Conservation (phyloP, 176 grass and related monocot genomes). For the Pontederia paniculata region DNA sequence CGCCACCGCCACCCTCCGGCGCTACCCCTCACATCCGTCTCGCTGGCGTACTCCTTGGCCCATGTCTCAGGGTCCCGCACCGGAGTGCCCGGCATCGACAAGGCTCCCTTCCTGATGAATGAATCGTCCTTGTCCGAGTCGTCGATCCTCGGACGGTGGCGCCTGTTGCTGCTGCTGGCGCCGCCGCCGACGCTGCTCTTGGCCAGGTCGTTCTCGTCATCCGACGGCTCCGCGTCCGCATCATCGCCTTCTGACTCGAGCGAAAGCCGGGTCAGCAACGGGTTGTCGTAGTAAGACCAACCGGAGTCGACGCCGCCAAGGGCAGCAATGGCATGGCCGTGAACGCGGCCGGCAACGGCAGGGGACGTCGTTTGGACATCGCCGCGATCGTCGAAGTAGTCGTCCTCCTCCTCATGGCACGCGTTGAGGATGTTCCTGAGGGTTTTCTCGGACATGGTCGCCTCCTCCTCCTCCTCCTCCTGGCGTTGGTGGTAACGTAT, state of each 20-base stretch:
- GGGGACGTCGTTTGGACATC: too few relatives aligned
- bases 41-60: background rate
- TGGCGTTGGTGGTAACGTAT: too few relatives aligned
- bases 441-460: too few relatives aligned
- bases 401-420: too few relatives aligned
- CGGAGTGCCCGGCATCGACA: background rate
- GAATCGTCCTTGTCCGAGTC: background rate
- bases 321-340: too few relatives aligned
- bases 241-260: slow-evolving; percentile 38
- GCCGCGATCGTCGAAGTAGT: too few relatives aligned
- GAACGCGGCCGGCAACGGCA: too few relatives aligned
- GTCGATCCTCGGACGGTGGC: background rate
- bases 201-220: slow-evolving; percentile 10
- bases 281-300: background rate
- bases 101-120: background rate
- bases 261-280: slow-evolving; percentile 28
- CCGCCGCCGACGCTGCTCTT: slow-evolving; percentile 7
- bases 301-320: too few relatives aligned
- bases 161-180: background rate
- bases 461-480: too few relatives aligned
- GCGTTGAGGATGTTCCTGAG: too few relatives aligned
- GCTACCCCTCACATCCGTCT: background rate
- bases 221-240: slow-evolving; percentile 33
- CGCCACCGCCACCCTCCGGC: background rate
- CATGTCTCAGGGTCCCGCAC: background rate